phyloP scores from a whole-genome alignment of 495 filamentous ascomycete species.

The Annulohypoxylon bovei region DNA sequence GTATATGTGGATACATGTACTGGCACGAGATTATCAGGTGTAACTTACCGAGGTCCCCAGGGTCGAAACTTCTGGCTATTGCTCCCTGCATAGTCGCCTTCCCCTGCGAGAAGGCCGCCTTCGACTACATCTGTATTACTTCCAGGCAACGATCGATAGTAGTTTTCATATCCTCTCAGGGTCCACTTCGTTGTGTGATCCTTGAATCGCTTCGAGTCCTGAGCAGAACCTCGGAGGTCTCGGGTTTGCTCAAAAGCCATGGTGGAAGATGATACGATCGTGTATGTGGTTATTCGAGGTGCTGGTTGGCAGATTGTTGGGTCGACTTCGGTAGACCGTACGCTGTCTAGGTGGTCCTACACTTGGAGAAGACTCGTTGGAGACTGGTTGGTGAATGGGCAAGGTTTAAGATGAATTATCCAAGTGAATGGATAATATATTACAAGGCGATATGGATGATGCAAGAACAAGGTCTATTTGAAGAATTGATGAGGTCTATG shows the following conservation, averaged over 20 bases:
- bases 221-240: constrained; percentile 55
- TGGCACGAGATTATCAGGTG: constrained; percentile 18
- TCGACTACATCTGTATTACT: constrained; percentile 22
- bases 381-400: neutral
- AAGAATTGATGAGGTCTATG: neutral
- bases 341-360: constrained; percentile 1
- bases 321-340: neutral
- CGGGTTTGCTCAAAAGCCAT: constrained; percentile 50
- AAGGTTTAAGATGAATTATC: constrained; percentile 14
- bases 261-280: constrained; percentile 8
- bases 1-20: constrained; percentile 11
- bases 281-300: neutral
- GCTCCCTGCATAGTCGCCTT: constrained; percentile 18
- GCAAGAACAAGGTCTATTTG: constrained; percentile 13
- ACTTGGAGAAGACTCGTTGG: neutral
- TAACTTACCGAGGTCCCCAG: constrained; percentile 37
- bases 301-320: constrained; percentile 4
- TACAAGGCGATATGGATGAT: constrained; percentile 18
- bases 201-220: constrained; percentile 57
- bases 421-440: constrained; percentile 11
- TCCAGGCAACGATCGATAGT: constrained; percentile 41
- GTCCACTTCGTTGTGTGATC: constrained; percentile 55
- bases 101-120: neutral
- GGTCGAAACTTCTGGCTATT: constrained; percentile 49
- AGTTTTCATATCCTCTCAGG: too few relatives aligned